A percentile compares a stretch with the other conserved stretches of the same genome.
Conservation (phyloP, 257 asterid species). For the Fraxinus cuspidata region DNA sequence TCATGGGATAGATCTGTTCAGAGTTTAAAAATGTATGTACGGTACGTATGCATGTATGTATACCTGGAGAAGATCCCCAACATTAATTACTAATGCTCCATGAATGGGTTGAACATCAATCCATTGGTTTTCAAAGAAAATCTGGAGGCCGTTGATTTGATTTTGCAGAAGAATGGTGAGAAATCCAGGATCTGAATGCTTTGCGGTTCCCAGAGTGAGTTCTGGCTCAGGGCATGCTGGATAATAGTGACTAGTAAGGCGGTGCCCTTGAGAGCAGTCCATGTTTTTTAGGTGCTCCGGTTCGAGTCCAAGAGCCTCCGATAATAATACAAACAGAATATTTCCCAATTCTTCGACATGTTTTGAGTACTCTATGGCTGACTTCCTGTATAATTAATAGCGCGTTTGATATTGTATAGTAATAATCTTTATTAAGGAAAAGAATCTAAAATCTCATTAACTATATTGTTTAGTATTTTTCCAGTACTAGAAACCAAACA, state of each 20-base stretch:
- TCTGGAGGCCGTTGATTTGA: slow-evolving; percentile 36
- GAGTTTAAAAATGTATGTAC: neutral
- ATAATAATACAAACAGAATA: slow-evolving; percentile 1
- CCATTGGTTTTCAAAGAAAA: slow-evolving; percentile 35
- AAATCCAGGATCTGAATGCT: slow-evolving; percentile 45
- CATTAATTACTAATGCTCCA: slow-evolving; percentile 39
- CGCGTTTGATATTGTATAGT: neutral
- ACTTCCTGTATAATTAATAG: neutral
- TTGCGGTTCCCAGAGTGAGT: slow-evolving; percentile 33
- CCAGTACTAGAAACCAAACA: neutral
- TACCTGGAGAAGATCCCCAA: slow-evolving; percentile 51
- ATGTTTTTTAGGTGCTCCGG: slow-evolving; percentile 30
- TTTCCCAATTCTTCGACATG: neutral
- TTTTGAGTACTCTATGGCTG: neutral
- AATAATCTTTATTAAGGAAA: neutral
- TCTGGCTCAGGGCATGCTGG: slow-evolving; percentile 45
- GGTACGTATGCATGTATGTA: neutral
- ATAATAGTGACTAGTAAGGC: slow-evolving; percentile 39
- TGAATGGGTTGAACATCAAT: slow-evolving; percentile 33
- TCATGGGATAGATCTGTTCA: neutral
- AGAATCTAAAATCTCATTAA: neutral
- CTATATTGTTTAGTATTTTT: too few relatives aligned
- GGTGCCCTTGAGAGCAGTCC: slow-evolving; percentile 39
- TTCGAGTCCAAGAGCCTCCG: slow-evolving; percentile 19
- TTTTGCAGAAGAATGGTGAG: slow-evolving; percentile 42